These are phyloP conservation scores for Hypholoma sublateritium DNA, from an alignment of 768 basidiomycete species.

Conservation along the genomic window DNA sequence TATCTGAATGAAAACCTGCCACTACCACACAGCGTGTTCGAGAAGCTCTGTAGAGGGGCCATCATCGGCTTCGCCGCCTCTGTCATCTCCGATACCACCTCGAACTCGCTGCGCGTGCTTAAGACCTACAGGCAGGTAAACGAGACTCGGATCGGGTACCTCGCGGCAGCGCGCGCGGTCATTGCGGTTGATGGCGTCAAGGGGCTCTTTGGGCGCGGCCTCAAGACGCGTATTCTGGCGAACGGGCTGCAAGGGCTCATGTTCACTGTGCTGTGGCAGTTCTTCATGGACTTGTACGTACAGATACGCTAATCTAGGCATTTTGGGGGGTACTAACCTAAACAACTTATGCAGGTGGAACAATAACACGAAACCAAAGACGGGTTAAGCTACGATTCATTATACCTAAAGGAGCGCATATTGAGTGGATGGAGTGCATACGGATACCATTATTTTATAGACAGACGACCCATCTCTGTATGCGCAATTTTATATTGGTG, in stretches of 20 bases:
- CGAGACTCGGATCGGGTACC: constrained; percentile 76
- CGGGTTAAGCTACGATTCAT: not conserved
- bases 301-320: not conserved
- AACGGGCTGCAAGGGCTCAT: constrained; percentile 92
- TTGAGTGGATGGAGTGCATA: no score
- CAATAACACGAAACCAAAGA: not conserved
- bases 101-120: constrained; percentile 88
- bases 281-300: constrained; percentile 86
- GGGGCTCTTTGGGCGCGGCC: constrained; percentile 85
- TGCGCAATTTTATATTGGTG: no score
- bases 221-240: constrained; percentile 86
- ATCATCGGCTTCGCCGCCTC: constrained; percentile 91
- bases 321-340: not conserved
- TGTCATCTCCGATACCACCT: constrained; percentile 79
- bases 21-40: constrained; percentile 43
- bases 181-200: constrained; percentile 71
- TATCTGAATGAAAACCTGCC: constrained; percentile 69
- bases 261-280: constrained; percentile 89
- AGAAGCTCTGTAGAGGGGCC: constrained; percentile 75
- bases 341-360: not conserved
- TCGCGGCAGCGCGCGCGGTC: constrained; percentile 75
- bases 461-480: no score
- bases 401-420: not conserved
- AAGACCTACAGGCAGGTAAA: constrained; percentile 97
- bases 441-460: no score